Evolutionary conservation across 345 rosid species (phyloP).

Genomic region (Raphanus sativus): DNA sequence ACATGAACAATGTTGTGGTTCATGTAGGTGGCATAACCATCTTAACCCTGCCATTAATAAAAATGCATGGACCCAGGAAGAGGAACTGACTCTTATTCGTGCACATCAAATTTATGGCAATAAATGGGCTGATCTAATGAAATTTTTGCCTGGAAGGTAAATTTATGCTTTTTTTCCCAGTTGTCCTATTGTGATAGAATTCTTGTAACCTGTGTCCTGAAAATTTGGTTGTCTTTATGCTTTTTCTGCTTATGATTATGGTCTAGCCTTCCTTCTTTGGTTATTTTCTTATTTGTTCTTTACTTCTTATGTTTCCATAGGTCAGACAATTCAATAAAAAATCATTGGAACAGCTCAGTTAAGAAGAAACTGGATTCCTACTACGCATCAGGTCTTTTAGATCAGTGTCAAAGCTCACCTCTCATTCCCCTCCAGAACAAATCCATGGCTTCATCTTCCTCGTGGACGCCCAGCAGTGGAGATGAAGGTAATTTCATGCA

Average conservation of each 20-base stretch:
- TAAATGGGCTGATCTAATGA: constrained; percentile 97
- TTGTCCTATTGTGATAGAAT: not conserved
- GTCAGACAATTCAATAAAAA: constrained; percentile 97
- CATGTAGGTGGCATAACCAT: constrained; percentile 98
- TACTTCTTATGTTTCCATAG: constrained; percentile 49
- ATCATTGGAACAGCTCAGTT: constrained; percentile 99
- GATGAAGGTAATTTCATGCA: constrained; percentile 60
- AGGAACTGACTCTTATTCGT: constrained; percentile 90
- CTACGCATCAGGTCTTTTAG: constrained; percentile 83
- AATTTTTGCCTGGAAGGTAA: constrained; percentile 98
- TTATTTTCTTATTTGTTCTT: constrained; percentile 25
- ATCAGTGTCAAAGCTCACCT: constrained; percentile 70
- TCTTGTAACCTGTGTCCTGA: not conserved
- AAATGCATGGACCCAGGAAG: constrained; percentile 99
- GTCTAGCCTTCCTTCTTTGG: constrained; percentile 12
- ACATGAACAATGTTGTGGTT: constrained; percentile 30
- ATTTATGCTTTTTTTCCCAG: constrained; percentile 12
- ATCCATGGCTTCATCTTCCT: constrained; percentile 56
- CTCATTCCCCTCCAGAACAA: constrained; percentile 56
- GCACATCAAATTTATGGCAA: constrained; percentile 97
- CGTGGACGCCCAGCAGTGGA: constrained; percentile 62
- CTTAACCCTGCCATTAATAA: constrained; percentile 94
- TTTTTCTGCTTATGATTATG: constrained; percentile 2
- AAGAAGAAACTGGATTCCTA: constrained; percentile 96
- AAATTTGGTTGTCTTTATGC: constrained; percentile 4